Percentiles rank a stretch among this genome's conserved stretches.
Conservation (phyloP, 371 early-diverging fungal species). For the Mucor irregularis region DNA sequence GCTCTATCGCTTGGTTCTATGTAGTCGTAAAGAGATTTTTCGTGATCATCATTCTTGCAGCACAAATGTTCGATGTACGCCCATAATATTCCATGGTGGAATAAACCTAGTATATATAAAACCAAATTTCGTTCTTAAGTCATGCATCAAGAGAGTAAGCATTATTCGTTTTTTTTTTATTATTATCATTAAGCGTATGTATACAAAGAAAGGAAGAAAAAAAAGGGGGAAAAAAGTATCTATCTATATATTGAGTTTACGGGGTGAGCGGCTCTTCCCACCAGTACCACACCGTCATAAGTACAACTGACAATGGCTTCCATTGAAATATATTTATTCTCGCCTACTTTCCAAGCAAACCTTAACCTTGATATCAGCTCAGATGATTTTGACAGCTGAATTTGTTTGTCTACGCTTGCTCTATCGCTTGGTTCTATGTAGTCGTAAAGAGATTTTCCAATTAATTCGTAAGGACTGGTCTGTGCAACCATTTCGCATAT, state of each 20-base stretch:
- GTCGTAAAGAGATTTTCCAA: slow-evolving; percentile 15
- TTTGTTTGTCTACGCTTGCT: slow-evolving; percentile 7
- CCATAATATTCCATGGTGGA: too few species aligned
- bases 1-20: slow-evolving; percentile 1
- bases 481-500: slow-evolving; percentile 11
- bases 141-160: too few species aligned
- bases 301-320: slow-evolving; percentile 42
- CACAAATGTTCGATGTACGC: too few species aligned
- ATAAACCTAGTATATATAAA: too few species aligned
- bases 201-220: too few species aligned
- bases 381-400: slow-evolving; percentile 13
- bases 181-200: too few species aligned
- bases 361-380: slow-evolving; percentile 12
- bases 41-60: too few species aligned
- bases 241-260: not conserved
- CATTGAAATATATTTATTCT: not conserved
- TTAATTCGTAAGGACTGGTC: slow-evolving; percentile 4
- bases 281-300: slow-evolving; percentile 51
- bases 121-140: too few species aligned
- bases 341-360: slow-evolving; percentile 22
- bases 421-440: slow-evolving; percentile 8
- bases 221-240: too few species aligned
- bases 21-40: slow-evolving; percentile 13
- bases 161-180: too few species aligned
- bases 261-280: slow-evolving; percentile 4